These are phyloP conservation scores for Hypoxylon sp. DNA, from an alignment of 2,329 filamentous ascomycete species.

Conservation along the genomic window DNA sequence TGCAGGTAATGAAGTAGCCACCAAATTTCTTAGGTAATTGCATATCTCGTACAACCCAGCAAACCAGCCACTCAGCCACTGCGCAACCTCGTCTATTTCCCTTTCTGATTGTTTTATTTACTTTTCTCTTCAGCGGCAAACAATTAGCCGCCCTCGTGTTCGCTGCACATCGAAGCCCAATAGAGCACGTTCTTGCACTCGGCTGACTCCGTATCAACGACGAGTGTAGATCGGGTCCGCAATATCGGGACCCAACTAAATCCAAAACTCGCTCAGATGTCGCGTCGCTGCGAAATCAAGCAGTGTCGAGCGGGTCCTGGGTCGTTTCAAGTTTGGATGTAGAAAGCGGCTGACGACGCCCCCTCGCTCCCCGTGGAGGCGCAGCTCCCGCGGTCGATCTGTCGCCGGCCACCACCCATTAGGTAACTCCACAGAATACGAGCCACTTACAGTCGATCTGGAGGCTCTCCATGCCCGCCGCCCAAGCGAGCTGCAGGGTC, in stretches of 20 bases:
- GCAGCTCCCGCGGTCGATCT: conserved; percentile 29
- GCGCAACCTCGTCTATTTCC: conserved; percentile 9
- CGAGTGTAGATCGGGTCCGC: conserved; percentile 12
- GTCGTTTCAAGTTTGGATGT: conserved; percentile 40
- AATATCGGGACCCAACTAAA: conserved; percentile 18
- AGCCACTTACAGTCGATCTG: conserved; percentile 16
- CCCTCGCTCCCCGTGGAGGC: conserved; percentile 34
- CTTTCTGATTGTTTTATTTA: background rate
- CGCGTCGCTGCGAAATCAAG: conserved; percentile 31
- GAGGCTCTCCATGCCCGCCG: conserved; percentile 19
- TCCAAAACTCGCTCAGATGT: conserved; percentile 25
- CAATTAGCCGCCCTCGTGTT: background rate
- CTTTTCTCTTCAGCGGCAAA: background rate
- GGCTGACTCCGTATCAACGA: background rate
- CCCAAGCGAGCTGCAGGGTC: conserved; percentile 3
- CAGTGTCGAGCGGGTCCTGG: conserved; percentile 26
- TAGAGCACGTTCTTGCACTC: conserved; percentile 3
- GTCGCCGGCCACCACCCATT: conserved; percentile 21
- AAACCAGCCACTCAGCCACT: conserved; percentile 12
- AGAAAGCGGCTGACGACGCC: conserved; percentile 37
- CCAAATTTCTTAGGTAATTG: conserved; percentile 3
- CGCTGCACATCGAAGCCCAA: conserved; percentile 1
- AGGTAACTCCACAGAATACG: conserved; percentile 31
- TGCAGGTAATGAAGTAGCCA: conserved; percentile 14
- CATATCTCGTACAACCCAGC: conserved; percentile 2